Evolutionary conservation across 2,329 filamentous ascomycete genomes (phyloP).

Genomic region (Colletotrichum kahawae): DNA sequence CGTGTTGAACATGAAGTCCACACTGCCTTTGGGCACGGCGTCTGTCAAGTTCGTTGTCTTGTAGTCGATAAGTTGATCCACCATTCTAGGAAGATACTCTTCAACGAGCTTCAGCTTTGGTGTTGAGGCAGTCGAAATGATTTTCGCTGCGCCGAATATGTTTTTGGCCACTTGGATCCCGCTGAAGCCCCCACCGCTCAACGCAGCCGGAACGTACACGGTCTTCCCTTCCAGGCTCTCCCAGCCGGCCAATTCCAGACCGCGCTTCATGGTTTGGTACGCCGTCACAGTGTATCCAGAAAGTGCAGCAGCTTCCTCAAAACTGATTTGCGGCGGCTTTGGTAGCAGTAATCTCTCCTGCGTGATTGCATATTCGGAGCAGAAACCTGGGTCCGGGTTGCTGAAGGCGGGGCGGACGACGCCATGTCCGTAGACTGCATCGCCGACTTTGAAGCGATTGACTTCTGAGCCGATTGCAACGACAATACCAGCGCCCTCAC

Average conservation of each 20-base stretch:
- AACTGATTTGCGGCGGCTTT: conserved; percentile 35
- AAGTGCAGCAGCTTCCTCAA: conserved; percentile 41
- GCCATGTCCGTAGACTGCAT: conserved; percentile 37
- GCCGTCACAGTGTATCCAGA: conserved; percentile 45
- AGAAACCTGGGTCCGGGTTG: conserved; percentile 33
- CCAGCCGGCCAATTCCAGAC: conserved; percentile 38
- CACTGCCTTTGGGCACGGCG: conserved; percentile 42
- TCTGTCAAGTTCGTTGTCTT: conserved; percentile 41
- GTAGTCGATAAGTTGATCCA: conserved; percentile 60
- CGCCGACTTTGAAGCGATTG: conserved; percentile 1
- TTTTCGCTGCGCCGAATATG: conserved; percentile 48
- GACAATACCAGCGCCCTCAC: conserved; percentile 1
- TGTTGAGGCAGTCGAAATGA: conserved; percentile 60
- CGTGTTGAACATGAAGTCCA: conserved; percentile 59
- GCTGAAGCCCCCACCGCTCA: conserved; percentile 52
- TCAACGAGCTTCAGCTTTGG: conserved; percentile 52
- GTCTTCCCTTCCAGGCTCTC: conserved; percentile 52
- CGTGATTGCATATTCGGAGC: conserved; percentile 44
- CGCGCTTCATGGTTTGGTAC: conserved; percentile 46
- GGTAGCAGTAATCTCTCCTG: conserved; percentile 37
- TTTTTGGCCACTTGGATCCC: conserved; percentile 56
- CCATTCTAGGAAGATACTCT: conserved; percentile 43
- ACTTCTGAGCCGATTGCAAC: neutral
- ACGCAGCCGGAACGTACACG: conserved; percentile 54
- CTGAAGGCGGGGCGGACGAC: conserved; percentile 42